Base-by-base conservation (phyloP, 2,329 filamentous ascomycete genomes). In the Malbranchea cinnamomea region DNA sequence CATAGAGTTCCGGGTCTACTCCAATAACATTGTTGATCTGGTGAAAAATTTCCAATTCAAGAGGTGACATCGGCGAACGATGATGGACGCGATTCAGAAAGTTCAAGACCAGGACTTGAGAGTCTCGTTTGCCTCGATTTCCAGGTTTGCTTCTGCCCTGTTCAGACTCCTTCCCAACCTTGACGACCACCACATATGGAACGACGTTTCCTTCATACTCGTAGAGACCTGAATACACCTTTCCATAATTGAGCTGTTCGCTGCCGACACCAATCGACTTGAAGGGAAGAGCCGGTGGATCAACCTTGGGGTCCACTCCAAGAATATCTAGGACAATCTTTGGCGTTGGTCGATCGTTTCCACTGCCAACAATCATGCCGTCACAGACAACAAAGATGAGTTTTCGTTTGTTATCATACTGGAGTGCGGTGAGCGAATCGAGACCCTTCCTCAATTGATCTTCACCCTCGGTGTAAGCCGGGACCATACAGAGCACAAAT, bases 11-110 rank as follows among this genome's bases (percentile, higher is more conserved):
- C 2, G 89, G 89, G 45, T 98, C 85, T 10, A 98, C 89, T 45
- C 89, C 89, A 39, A 98, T 98, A 44, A 98, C 82, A 52, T 98
- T 98, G 68, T 94, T 93, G 63, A 98, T 83, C 54, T 98, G 89
- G 50, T 98, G 89, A 64, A 94, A 95, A 67, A 95, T 92, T 55
- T 98, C 89, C 26, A 98, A 63, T 53, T 98, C 89, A 8, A 98
- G 73, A 10, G 89, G 89, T 39, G 78, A 89, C 89, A 98, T 98
- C 1, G 87, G 78, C 2, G 80, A 66, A 38, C 85, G 80, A 56
- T 95, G 82, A 52, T 98, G 89, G 26, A 98, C 89, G 36, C 87
- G 82, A 60, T 98, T 98, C 45, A 98, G 71, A 70, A 98, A 98
- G 59, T 79, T 87, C 76, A 98, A 85, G 28, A 95, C 66, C 40